Conservation (phyloP, 2,329 filamentous ascomycete genomes). For the Colletotrichum aenigma region DNA sequence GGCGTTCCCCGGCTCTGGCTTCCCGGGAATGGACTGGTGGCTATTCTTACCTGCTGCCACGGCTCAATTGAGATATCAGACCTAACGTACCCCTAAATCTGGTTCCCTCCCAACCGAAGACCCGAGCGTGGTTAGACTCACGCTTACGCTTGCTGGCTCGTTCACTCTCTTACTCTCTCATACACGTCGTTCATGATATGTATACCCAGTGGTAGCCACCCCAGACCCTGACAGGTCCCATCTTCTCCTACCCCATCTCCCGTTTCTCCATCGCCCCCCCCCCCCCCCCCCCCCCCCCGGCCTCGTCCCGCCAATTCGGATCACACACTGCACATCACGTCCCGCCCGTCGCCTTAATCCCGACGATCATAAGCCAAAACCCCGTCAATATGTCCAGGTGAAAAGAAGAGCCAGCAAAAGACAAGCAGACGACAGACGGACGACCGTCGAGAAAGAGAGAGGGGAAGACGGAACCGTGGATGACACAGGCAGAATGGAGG, state of each 20-base stretch:
- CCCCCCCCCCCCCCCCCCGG: background rate
- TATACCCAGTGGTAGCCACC: slow-evolving; percentile 1
- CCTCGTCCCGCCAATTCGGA: background rate
- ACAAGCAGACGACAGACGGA: background rate
- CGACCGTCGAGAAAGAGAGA: background rate
- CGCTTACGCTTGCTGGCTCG: background rate
- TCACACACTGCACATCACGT: slow-evolving; percentile 1
- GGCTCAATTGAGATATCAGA: slow-evolving; percentile 3
- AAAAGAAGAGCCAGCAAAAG: background rate
- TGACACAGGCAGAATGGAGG: slow-evolving; percentile 13
- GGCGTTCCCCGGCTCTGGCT: background rate
- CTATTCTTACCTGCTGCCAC: slow-evolving; percentile 7
- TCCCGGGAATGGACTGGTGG: background rate
- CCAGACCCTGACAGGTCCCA: slow-evolving; percentile 1
- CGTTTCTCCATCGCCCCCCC: background rate
- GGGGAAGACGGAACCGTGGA: background rate
- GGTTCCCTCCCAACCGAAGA: background rate
- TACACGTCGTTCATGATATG: background rate
- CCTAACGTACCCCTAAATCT: slow-evolving; percentile 10
- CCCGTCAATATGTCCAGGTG: slow-evolving; percentile 4
- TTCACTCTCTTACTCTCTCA: background rate
- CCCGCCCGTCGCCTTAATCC: background rate
- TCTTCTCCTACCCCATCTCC: background rate
- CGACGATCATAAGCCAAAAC: background rate
- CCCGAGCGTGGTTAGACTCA: background rate